phyloP scores from a whole-genome alignment of 2,329 filamentous ascomycete genomes.

The Venturia oleaginea region DNA sequence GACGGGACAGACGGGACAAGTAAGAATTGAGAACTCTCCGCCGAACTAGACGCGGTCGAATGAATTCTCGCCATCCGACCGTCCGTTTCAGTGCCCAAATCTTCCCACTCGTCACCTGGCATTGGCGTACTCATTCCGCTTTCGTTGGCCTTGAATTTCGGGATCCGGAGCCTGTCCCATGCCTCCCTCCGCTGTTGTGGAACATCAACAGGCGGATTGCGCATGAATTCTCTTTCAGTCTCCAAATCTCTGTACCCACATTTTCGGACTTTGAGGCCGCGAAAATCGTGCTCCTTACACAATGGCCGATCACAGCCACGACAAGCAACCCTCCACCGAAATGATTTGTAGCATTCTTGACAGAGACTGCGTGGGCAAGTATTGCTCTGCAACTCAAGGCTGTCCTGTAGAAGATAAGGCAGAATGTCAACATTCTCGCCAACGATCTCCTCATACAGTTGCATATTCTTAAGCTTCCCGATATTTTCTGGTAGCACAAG shows the following conservation, averaged over 20 bases:
- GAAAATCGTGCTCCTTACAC: conserved; percentile 52
- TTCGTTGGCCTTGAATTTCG: not conserved
- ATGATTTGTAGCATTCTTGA: conserved; percentile 48
- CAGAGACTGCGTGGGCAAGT: conserved; percentile 48
- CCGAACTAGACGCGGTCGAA: conserved; percentile 1
- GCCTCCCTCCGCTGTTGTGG: conserved; percentile 12
- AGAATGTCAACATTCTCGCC: conserved; percentile 30
- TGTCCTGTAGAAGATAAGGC: conserved; percentile 31
- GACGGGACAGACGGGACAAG: conserved; percentile 5
- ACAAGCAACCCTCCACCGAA: conserved; percentile 51
- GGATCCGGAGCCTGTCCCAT: conserved; percentile 1
- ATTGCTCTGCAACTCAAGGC: conserved; percentile 33
- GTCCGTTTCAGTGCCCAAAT: not conserved
- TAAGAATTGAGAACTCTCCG: conserved; percentile 1
- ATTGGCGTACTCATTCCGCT: conserved; percentile 5
- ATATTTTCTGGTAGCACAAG: conserved; percentile 38
- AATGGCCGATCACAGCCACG: conserved; percentile 47
- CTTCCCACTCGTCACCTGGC: conserved; percentile 3
- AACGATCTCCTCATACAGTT: conserved; percentile 33
- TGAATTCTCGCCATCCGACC: conserved; percentile 2
- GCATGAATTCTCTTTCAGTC: conserved; percentile 36
- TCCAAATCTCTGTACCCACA: conserved; percentile 48
- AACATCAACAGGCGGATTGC: conserved; percentile 24
- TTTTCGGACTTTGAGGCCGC: conserved; percentile 46
- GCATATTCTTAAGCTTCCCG: conserved; percentile 31